Percentiles rank a stretch among this genome's conserved stretches.
Conservation (phyloP, 148 eudicot species). For the Spergularia bocconei region DNA sequence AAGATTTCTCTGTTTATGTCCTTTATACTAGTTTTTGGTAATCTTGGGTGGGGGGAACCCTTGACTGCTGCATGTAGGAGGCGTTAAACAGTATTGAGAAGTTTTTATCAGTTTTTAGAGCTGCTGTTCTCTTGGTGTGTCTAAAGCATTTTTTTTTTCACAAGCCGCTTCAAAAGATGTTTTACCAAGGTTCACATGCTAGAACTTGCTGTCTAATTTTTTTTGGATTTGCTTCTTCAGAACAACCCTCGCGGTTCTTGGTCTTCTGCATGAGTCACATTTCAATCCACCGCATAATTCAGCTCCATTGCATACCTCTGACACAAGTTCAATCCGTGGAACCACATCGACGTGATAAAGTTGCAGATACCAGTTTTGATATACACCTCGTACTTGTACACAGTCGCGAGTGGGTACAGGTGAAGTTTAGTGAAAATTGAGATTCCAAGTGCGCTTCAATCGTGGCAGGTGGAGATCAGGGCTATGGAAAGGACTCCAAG, state of each 20-base stretch:
- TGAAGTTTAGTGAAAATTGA: background rate
- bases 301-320: slow-evolving; percentile 37
- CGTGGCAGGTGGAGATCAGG: background rate
- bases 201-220: background rate
- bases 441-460: background rate
- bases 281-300: slow-evolving; percentile 33
- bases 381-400: background rate
- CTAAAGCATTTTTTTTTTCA: background rate
- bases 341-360: slow-evolving; percentile 37
- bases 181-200: too few species aligned
- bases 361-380: background rate
- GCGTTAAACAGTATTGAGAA: too few species aligned
- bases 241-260: slow-evolving; percentile 57
- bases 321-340: slow-evolving; percentile 50
- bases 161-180: background rate
- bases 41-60: too few species aligned
- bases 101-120: too few species aligned
- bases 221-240: slow-evolving; percentile 36
- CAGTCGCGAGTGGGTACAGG: background rate
- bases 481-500: background rate
- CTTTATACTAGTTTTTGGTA: background rate
- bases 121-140: too few species aligned
- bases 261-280: slow-evolving; percentile 52
- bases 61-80: too few species aligned
- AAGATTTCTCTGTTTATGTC: background rate